A percentile compares a stretch with the other conserved stretches of the same genome.
phyloP scores from a whole-genome alignment of 2,329 filamentous ascomycete genomes.

The Lachnellula occidentalis region DNA sequence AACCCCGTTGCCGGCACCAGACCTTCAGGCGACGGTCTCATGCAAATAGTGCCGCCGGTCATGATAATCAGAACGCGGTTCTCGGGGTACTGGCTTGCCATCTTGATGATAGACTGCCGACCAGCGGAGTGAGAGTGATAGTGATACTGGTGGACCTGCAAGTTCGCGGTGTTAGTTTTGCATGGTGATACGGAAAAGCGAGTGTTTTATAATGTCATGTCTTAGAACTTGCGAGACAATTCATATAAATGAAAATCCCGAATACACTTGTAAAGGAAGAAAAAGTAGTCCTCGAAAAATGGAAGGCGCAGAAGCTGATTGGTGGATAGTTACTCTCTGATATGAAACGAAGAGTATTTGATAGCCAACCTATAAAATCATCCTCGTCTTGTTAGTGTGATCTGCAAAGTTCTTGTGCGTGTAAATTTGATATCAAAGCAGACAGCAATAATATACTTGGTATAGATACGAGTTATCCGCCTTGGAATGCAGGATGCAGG shows the following conservation, averaged over 20 bases:
- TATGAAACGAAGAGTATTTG: too few species aligned
- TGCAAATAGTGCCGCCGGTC: conserved; percentile 65
- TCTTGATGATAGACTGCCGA: conserved; percentile 2
- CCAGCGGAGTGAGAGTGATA: background rate
- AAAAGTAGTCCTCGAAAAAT: too few species aligned
- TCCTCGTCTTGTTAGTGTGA: too few species aligned
- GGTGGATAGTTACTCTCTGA: too few species aligned
- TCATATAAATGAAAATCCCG: too few species aligned
- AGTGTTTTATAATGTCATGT: too few species aligned
- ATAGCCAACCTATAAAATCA: too few species aligned
- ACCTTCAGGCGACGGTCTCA: conserved; percentile 60
- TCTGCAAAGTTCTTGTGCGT: too few species aligned
- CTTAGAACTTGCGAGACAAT: too few species aligned
- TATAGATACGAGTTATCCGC: background rate
- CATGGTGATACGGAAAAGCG: background rate
- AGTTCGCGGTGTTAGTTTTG: background rate
- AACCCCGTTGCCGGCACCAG: conserved; percentile 57
- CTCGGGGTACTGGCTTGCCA: conserved; percentile 40
- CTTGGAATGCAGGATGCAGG: background rate
- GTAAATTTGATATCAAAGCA: background rate
- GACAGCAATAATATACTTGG: background rate
- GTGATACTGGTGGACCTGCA: background rate
- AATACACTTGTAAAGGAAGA: too few species aligned
- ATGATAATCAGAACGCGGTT: conserved; percentile 61
- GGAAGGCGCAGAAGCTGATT: too few species aligned